phyloP scores from a whole-genome alignment of 139 green algal species.

The Pleodorina starrii region DNA sequence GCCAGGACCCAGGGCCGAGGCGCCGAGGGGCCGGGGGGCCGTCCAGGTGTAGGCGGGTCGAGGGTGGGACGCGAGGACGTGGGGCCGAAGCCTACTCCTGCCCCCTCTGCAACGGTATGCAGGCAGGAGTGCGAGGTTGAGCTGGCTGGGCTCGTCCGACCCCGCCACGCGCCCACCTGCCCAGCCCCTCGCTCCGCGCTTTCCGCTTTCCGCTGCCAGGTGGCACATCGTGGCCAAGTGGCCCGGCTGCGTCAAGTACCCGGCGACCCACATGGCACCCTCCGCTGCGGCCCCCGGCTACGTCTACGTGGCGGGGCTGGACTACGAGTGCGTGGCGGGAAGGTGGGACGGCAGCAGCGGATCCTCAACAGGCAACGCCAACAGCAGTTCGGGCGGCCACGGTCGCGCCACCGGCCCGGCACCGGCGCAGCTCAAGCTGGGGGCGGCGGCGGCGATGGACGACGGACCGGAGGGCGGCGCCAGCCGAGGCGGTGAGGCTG shows the following conservation, averaged over 20 bases:
- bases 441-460: background rate
- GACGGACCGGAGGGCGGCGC: background rate
- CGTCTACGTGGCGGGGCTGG: slow-evolving; percentile 52
- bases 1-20: too few species aligned
- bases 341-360: slow-evolving; percentile 53
- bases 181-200: too few species aligned
- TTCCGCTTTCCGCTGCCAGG: background rate
- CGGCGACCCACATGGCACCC: slow-evolving; percentile 46
- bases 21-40: too few species aligned
- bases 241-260: slow-evolving; percentile 45
- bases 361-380: background rate
- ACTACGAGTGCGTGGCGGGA: slow-evolving; percentile 54
- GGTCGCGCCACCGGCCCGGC: background rate
- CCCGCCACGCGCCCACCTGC: too few species aligned
- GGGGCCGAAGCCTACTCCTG: too few species aligned
- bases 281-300: slow-evolving; percentile 30
- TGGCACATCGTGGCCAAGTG: slow-evolving; percentile 54
- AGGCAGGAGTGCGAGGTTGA: too few species aligned
- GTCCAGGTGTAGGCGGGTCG: too few species aligned
- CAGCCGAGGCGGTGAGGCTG: background rate
- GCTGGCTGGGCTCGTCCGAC: too few species aligned
- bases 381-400: slow-evolving; percentile 28
- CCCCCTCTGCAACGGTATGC: too few species aligned
- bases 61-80: too few species aligned
- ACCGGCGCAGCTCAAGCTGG: background rate